phyloP scores from a whole-genome alignment of 495 filamentous ascomycete genomes.

The Hypomontagnella monticulosa region DNA sequence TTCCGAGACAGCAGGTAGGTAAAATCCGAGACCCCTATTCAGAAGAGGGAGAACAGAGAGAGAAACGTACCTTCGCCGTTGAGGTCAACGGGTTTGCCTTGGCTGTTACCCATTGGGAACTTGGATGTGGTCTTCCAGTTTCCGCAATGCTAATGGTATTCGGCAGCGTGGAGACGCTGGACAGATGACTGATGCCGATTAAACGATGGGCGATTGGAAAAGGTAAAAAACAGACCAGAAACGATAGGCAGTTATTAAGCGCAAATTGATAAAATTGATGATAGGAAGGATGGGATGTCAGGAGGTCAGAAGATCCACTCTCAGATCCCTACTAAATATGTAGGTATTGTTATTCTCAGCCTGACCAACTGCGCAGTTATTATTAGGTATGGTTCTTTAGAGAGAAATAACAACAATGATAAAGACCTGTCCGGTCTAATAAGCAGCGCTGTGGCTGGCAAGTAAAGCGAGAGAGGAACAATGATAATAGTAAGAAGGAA shows the following conservation, averaged over 20 bases:
- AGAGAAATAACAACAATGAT: neutral
- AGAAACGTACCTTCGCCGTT: slow-evolving; percentile 85
- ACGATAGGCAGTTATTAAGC: slow-evolving; percentile 33
- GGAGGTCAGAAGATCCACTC: slow-evolving; percentile 41
- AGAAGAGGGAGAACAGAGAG: slow-evolving; percentile 12
- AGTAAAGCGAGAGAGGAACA: neutral
- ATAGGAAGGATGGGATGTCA: slow-evolving; percentile 40
- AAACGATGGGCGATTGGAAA: slow-evolving; percentile 23
- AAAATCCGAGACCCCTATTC: slow-evolving; percentile 6
- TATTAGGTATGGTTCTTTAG: too few relatives aligned
- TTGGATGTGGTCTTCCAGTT: slow-evolving; percentile 8
- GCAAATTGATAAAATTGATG: slow-evolving; percentile 40
- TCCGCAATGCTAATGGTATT: slow-evolving; percentile 20
- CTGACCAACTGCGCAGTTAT: slow-evolving; percentile 1
- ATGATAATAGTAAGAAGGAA: slow-evolving; percentile 1
- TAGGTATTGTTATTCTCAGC: neutral
- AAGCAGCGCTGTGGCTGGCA: neutral
- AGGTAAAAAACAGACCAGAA: slow-evolving; percentile 17
- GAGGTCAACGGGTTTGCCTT: slow-evolving; percentile 91
- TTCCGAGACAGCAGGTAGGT: slow-evolving; percentile 19
- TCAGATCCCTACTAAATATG: slow-evolving; percentile 23
- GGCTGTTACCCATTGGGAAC: slow-evolving; percentile 85
- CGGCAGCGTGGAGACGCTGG: slow-evolving; percentile 23
- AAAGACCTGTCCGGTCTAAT: neutral
- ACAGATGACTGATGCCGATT: slow-evolving; percentile 6